Conservation (phyloP, 169 alveolate genomes). For the Cryptosporidium muris region DNA sequence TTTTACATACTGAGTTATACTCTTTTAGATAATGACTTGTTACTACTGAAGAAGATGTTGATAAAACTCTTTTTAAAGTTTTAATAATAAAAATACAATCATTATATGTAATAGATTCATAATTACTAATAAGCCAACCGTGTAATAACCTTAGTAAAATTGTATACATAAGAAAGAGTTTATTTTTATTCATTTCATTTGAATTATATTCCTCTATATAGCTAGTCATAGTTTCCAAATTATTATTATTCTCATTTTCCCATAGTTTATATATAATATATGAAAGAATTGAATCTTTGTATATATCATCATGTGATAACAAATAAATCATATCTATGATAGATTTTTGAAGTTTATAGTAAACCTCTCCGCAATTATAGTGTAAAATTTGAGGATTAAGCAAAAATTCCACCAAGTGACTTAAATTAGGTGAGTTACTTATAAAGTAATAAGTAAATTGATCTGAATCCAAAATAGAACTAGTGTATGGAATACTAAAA, state of each 20-base stretch:
- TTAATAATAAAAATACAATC: no score
- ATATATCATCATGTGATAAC: not conserved
- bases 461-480: no score
- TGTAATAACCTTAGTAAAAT: not conserved
- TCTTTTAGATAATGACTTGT: conserved; percentile 14
- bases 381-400: no score
- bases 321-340: no score
- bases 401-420: no score
- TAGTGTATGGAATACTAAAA: no score
- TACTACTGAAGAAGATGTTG: not conserved
- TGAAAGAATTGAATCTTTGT: not conserved
- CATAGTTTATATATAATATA: not conserved
- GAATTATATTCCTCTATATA: not conserved
- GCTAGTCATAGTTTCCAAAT: not conserved
- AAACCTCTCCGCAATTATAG: no score
- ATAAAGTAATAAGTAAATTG: no score
- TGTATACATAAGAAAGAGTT: not conserved
- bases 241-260: not conserved
- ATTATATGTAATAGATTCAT: no score
- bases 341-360: no score
- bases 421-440: no score
- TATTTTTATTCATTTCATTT: not conserved
- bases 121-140: not conserved
- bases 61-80: no score
- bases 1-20: not conserved